A percentile compares a stretch with the other conserved stretches of the same genome.
These are phyloP conservation scores for Neurospora sp. DNA, from an alignment of 495 filamentous ascomycete genomes.

Conservation along the genomic window DNA sequence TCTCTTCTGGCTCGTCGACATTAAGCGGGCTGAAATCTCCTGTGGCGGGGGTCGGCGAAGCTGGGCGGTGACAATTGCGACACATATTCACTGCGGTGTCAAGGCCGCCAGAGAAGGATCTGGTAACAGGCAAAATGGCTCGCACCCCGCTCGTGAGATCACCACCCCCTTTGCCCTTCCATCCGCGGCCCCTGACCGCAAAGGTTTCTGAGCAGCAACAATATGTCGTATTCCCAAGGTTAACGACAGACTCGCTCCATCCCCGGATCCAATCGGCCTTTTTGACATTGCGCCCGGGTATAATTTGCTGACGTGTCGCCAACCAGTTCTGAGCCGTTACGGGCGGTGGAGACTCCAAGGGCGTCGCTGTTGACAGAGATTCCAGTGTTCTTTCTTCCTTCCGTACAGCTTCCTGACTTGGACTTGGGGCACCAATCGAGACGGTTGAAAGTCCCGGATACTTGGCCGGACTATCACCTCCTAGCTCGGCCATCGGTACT, in stretches of 20 bases:
- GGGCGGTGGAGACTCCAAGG: neutral
- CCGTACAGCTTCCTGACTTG: neutral
- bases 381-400: neutral
- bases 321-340: constrained; percentile 13
- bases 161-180: constrained; percentile 8
- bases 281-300: constrained; percentile 17
- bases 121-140: constrained; percentile 3
- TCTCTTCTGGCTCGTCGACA: neutral
- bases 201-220: constrained; percentile 19
- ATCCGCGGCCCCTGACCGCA: neutral
- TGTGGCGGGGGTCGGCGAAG: constrained; percentile 4
- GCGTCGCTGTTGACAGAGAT: neutral
- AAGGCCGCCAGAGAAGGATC: neutral
- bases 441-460: neutral
- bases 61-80: constrained; percentile 12
- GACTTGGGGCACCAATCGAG: neutral
- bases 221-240: constrained; percentile 16
- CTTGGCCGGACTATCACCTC: neutral
- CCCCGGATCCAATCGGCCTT: constrained; percentile 26
- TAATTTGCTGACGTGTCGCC: constrained; percentile 15
- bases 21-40: neutral
- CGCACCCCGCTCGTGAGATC: constrained; percentile 11
- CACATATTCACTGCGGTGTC: constrained; percentile 8
- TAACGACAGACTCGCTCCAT: constrained; percentile 19
- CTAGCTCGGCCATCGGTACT: neutral